Conservation (phyloP, 73 alveolate species). For the Paramecium octaurelia region DNA sequence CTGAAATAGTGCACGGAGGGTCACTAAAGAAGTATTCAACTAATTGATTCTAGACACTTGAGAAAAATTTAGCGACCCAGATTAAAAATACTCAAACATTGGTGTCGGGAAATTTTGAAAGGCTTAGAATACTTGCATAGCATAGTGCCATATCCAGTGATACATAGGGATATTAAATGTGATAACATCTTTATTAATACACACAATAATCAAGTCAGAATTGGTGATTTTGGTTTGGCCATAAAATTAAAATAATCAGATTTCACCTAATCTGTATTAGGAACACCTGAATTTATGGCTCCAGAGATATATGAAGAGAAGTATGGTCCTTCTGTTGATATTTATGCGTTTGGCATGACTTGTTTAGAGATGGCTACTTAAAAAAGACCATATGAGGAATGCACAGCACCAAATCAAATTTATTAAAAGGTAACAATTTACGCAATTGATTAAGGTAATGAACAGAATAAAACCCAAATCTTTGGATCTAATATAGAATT, state of each 20-base stretch:
- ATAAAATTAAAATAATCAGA: slow-evolving; percentile 84
- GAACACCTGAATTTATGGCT: slow-evolving; percentile 89
- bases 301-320: slow-evolving; percentile 88
- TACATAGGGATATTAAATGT: slow-evolving; percentile 90
- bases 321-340: slow-evolving; percentile 85
- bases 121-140: slow-evolving; percentile 91
- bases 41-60: slow-evolving; percentile 65
- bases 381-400: slow-evolving; percentile 83
- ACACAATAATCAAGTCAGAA: slow-evolving; percentile 91
- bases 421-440: slow-evolving; percentile 64
- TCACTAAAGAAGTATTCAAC: slow-evolving; percentile 64
- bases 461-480: slow-evolving; percentile 68
- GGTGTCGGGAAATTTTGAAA: slow-evolving; percentile 92
- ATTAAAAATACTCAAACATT: slow-evolving; percentile 80
- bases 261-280: slow-evolving; percentile 79
- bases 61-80: slow-evolving; percentile 83
- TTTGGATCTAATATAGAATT: slow-evolving; percentile 72
- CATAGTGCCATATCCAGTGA: slow-evolving; percentile 76
- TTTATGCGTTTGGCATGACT: slow-evolving; percentile 87
- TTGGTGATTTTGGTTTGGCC: slow-evolving; percentile 98
- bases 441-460: slow-evolving; percentile 47
- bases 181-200: slow-evolving; percentile 95
- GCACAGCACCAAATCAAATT: slow-evolving; percentile 72
- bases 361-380: slow-evolving; percentile 85
- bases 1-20: slow-evolving; percentile 98